A percentile compares a stretch with the other conserved stretches of the same genome.
Conservation (phyloP, 2,329 filamentous ascomycete species). For the Penicillium expansum region DNA sequence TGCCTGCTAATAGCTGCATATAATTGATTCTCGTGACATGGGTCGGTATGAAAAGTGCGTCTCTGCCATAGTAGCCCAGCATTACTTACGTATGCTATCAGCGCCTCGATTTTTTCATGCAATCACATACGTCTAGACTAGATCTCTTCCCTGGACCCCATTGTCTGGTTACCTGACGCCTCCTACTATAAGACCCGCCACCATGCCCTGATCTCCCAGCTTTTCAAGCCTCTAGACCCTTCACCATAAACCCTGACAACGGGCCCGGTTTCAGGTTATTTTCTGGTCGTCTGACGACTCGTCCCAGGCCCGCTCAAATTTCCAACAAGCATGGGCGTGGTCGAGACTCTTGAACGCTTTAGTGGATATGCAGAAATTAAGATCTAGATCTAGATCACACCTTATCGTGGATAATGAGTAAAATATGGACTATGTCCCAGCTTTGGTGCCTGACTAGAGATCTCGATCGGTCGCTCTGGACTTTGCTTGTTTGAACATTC, state of each 20-base stretch:
- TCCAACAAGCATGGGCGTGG: background rate
- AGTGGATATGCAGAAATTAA: background rate
- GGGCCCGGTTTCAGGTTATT: no score
- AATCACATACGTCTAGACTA: background rate
- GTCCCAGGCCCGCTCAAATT: background rate
- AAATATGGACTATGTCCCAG: background rate
- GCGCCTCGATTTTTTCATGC: background rate
- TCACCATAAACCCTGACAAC: background rate
- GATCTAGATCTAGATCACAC: background rate
- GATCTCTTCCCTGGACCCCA: background rate
- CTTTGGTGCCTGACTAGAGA: background rate
- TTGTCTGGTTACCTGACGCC: background rate
- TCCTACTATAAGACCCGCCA: background rate
- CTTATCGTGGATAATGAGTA: background rate
- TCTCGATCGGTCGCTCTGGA: background rate
- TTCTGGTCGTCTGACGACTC: background rate
- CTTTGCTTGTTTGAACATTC: background rate
- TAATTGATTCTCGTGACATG: background rate
- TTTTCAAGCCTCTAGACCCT: background rate
- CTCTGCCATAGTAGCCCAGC: background rate
- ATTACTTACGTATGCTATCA: background rate
- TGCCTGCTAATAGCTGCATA: background rate
- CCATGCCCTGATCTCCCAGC: background rate
- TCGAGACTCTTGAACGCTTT: background rate
- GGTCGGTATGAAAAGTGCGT: background rate